Evolutionary conservation across 371 early-diverging fungal species (phyloP), one percentile per base, ranked within the genome.

Genomic region (Lichtheimia ornata): DNA sequence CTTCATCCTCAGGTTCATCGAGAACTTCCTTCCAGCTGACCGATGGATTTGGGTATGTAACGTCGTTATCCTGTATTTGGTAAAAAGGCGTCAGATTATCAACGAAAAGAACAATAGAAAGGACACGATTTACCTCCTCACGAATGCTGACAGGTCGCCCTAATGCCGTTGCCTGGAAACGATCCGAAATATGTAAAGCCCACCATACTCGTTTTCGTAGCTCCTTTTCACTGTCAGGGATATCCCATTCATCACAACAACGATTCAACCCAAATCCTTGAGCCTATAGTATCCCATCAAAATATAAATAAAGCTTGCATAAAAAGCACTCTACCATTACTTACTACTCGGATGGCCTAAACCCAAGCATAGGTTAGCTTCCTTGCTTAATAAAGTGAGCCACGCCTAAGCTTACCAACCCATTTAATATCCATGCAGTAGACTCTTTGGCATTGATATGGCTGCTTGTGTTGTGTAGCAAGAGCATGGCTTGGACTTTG

Each of bases 141-240:
- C 68, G 58, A 24, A 78, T 78, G 53, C 70, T 68, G 20, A 81
- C 64, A 7, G 82, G 82, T 45, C 79, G 66, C 2, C 82, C 82
- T 28, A 78, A 30, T 2, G 71, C 67, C 1, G 79, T 76, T 14
- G 78, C 67, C 42, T 75, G 74, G 30, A 77, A 81, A 30, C 81
- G 65, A 57, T 81, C 81, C 9, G 72, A 71, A 3, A 73, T 65
- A 54, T 77, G 76, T 4, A 77, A 51, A 2, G 74, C 63, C 81
- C 81, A 81, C 76, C 77, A 81, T 28, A 77, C 64, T 13, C 81
- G 61, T 58, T 77, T 75, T n/a, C 81, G 61, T 5, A 73, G 71
- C 47, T 77, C 70, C 13, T 77, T 75, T 56, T 81, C 81, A 25
- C 63, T 64, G 25, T 77, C 72, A 3, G 81, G 72, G 7, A 80